phyloP scores from a whole-genome alignment of 2,329 filamentous ascomycete genomes.

The Aspergillus sp. region DNA sequence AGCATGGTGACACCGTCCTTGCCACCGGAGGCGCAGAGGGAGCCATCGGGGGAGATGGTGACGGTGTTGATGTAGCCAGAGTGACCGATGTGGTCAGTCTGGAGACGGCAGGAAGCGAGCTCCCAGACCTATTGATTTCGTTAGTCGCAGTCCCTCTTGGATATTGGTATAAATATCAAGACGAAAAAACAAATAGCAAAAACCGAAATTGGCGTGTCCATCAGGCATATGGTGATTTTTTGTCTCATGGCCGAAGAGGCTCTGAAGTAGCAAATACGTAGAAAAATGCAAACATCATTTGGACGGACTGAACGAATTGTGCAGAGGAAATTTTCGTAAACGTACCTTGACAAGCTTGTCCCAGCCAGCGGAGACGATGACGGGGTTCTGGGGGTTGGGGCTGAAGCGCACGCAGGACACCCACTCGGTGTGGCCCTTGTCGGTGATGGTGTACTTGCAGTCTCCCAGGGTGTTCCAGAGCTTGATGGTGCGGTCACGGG shows the following conservation, averaged over 20 bases:
- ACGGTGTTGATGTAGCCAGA: constrained; percentile 99
- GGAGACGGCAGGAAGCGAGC: constrained; percentile 97
- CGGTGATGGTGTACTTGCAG: constrained; percentile 99
- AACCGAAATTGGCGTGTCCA: constrained; percentile 27
- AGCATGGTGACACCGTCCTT: constrained; percentile 99
- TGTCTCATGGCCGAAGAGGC: constrained; percentile 93
- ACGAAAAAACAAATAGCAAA: constrained; percentile 9
- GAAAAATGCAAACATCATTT: constrained; percentile 84
- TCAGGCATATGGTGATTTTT: constrained; percentile 72
- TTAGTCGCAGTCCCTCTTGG: constrained; percentile 18
- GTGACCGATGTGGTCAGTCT: constrained; percentile 99
- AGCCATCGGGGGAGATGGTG: constrained; percentile 99
- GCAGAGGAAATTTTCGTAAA: constrained; percentile 26
- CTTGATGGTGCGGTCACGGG: constrained; percentile 98
- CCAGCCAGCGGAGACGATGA: constrained; percentile 98
- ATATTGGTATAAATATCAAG: neutral
- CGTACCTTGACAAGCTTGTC: constrained; percentile 99
- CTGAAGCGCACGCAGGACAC: constrained; percentile 99
- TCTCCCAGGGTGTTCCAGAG: constrained; percentile 99
- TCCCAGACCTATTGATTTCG: constrained; percentile 79
- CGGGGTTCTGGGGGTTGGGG: constrained; percentile 99
- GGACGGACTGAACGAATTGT: constrained; percentile 30
- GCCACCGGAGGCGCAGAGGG: constrained; percentile 96
- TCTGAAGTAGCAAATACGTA: constrained; percentile 99
- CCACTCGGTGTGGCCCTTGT: constrained; percentile 99